Base-by-base conservation (phyloP, 2,329 filamentous ascomycete species). In the Pestalotiopsis fici region DNA sequence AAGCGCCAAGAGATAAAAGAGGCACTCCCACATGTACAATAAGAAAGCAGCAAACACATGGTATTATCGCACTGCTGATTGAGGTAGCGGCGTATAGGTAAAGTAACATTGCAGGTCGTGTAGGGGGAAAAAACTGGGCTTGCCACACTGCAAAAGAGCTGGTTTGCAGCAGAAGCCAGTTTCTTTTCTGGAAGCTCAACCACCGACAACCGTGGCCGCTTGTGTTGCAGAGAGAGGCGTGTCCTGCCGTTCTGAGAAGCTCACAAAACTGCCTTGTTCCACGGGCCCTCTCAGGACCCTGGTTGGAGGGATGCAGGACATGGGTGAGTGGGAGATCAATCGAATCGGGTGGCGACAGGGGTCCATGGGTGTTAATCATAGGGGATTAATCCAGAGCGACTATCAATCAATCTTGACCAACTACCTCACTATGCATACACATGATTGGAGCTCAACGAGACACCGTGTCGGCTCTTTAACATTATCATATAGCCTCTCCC, bases 191-290 rank as follows among this genome's bases (percentile, higher is more conserved):
- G 63, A 65, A 59, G 39, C 28, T 59, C 54, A 50, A 21, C n/a
- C 28, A 60, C 18, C 35, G 43, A 50, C 43, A 23, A 39, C 11
- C 31, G n/a, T 25, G 54, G 63, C 18, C 50, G 25, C 28, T 56
- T 28, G 35, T 31, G 50, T 37, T 57, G 63, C 50, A 59, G 54
- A 62, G 31, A 37, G 31, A 55, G 21, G 23, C 37, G 25, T 43
- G 35, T 43, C 63, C 63, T 65, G 31, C 63, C 63, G 31, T 65
- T 65, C 50, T 65, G 54, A 65, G 63, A 57, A 65, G 63, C 54
- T 65, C 50, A n/a, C 11, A 54, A n/a, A 25, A 23, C 21, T 37
- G 23, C 60, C 35, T 15, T 13, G 31, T 50, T 15, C 15, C 23
- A 18, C 15, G 18, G 21, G 31, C 60, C 60, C 60, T 50, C 15